Evolutionary conservation across 2,329 filamentous ascomycete genomes (phyloP), one percentile per base, ranked within the genome.

Genomic region (Arthrobotrys pseudoclavata): DNA sequence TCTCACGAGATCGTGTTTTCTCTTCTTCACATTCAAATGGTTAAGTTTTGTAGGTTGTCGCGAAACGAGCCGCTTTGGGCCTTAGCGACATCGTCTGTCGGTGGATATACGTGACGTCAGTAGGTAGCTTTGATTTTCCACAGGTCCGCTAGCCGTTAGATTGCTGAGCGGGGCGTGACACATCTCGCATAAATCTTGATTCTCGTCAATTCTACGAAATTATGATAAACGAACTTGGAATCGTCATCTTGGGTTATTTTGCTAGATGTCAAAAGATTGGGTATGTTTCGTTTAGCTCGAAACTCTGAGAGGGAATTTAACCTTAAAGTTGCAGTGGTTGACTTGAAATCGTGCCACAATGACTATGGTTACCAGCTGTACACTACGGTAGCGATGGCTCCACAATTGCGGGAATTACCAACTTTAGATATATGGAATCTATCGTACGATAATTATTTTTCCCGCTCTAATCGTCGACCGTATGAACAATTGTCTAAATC

Each of bases 31-130:
- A 3, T 1, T 42, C 37, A n/a, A 42, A 5, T 2, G 4, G 13
- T 42, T n/a, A 42, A n/a, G 37, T n/a, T n/a, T 40, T 40, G 15
- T 22, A 20, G 6, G 45, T 42, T 60, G 55, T 60, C 20, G 55
- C 20, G 34, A n/a, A 26, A 24, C 26, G 20, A 6, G 10, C 55
- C 34, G 31, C 42, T 60, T 42, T 15, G 55, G 55, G 34, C 20
- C n/a, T 60, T 60, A 60, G 55, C 55, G 55, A 60, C 22, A 24
- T 24, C 20, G 34, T 60, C 34, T 9, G 31, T 26, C 53, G 42
- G 42, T 45, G n/a, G 15, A 20, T 20, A 45, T 42, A 42, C 34
- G 5, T 60, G 55, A 60, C 31, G 55, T 42, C 55, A 42, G n/a
- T 24, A 40, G 18, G 29, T 31, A 18, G 10, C 31, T 57, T 57